These are phyloP conservation scores for Ilyonectria sp. DNA, from an alignment of 2,329 filamentous ascomycete species.

Conservation along the genomic window DNA sequence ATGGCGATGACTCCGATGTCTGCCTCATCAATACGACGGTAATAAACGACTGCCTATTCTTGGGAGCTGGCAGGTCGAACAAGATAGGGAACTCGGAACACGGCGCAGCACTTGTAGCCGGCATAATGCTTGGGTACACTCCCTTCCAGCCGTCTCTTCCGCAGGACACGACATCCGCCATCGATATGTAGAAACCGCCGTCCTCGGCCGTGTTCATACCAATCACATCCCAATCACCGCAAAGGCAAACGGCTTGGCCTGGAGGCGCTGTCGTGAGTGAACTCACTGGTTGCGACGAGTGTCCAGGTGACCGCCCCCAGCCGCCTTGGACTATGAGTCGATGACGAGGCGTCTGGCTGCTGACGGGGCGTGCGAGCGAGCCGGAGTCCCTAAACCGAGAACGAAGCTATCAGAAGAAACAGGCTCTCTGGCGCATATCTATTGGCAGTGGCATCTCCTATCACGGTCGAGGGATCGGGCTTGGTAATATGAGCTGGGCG, in stretches of 20 bases:
- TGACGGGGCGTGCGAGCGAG: slow-evolving; percentile 6
- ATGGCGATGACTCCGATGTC: neutral
- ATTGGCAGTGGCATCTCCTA: neutral
- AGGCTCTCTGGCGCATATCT: neutral
- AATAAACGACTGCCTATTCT: neutral
- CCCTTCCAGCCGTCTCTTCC: neutral
- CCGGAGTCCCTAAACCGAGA: neutral
- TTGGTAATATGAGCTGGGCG: neutral
- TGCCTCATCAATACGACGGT: neutral
- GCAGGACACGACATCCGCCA: neutral
- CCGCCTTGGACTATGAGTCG: neutral
- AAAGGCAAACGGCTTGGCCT: neutral
- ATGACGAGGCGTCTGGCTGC: slow-evolving; percentile 2
- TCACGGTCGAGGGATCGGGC: neutral
- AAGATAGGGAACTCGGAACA: neutral
- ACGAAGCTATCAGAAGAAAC: neutral
- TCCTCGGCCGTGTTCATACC: neutral
- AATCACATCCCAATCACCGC: neutral
- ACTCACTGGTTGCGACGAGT: neutral
- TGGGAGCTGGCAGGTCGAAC: neutral
- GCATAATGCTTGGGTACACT: neutral
- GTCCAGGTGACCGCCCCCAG: slow-evolving; percentile 5
- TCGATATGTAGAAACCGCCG: neutral
- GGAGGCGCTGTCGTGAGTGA: neutral
- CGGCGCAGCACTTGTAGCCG: neutral